Base-by-base conservation (phyloP, 257 asterid genomes). In the Gentiana macrophylla region DNA sequence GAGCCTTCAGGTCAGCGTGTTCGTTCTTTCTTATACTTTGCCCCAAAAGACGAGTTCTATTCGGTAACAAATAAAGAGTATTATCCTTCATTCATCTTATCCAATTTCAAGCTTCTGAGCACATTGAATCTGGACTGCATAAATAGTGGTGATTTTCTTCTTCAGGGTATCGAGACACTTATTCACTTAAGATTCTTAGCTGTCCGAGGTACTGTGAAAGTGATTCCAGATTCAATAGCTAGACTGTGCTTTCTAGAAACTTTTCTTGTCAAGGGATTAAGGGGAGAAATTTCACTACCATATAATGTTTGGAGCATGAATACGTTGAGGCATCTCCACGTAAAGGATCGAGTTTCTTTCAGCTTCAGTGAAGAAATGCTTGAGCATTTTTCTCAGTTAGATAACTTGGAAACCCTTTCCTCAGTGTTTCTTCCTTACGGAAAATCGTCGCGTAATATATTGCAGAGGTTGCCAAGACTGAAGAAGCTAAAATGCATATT, bases 11-110 rank as follows among this genome's bases (percentile, higher is more conserved):
- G 55, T 0, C 12, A 57, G 9, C 2, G 8, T 49, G 49, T 61
- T 50, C 57, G 48, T 8, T 67, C 64, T 50, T 8, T 61, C 5
- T 57, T 12, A 0, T 66, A 38, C 55, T 54, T 35, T 44, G 63
- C 54, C 46, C 7, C 33, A 43, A 44, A 35, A 35, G 49, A 48
- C 12, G 32, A 9, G 33, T 15, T 35, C 37, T 54, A 15, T 15
- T 15, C 24, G 24, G 24, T 15, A 15, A 15, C 54, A 12, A 56
- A 51, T 24, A 32, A 50, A 32, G n/a, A 48, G 12, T 32, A 50
- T 3, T 3, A 1, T 37, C 12, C 44, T 32, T 52, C 60, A 15
- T 6, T 35, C 45, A 46, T 37, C 36, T 34, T n/a, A 1, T 32
- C 11, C 13, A 59, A 13, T 24, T 65, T 59, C 34, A 41, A 24